Percentiles rank a stretch among this genome's conserved stretches.
Conservation (phyloP, 306 rosid genomes). For the Lathyrus aphaca region DNA sequence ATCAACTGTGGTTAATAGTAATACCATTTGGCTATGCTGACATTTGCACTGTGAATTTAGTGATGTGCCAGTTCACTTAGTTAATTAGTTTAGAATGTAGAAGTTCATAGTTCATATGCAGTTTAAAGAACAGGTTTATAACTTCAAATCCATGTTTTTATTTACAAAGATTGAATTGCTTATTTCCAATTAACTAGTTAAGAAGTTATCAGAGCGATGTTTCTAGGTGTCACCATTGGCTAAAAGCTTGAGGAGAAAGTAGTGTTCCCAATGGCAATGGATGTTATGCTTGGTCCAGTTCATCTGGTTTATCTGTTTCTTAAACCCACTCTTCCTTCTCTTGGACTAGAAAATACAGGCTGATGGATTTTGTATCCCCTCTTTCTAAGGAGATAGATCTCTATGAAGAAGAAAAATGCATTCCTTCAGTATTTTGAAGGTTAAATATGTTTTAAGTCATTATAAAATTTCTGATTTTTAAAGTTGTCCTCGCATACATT, state of each 20-base stretch:
- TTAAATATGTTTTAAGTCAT: background rate
- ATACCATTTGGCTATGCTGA: background rate
- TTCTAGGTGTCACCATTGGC: slow-evolving; percentile 1
- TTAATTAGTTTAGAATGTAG: slow-evolving; percentile 7
- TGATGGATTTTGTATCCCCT: no score
- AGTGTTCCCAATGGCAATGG: background rate
- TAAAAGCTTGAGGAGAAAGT: slow-evolving; percentile 1
- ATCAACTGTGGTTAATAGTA: background rate
- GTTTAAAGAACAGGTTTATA: background rate
- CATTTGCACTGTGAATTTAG: background rate
- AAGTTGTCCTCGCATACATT: background rate
- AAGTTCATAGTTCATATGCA: background rate
- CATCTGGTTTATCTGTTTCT: background rate
- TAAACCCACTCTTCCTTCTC: background rate
- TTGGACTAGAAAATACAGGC: background rate
- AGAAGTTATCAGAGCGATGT: background rate
- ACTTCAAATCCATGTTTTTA: background rate
- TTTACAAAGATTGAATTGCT: background rate
- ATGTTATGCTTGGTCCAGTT: background rate
- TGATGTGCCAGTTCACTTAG: background rate
- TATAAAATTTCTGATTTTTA: background rate
- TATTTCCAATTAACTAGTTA: background rate
- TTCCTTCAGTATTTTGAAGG: background rate
- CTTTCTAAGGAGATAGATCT: no score
- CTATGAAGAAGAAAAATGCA: background rate